phyloP scores from a whole-genome alignment of 768 basidiomycete genomes.

The Leucogyrophana mollusca region DNA sequence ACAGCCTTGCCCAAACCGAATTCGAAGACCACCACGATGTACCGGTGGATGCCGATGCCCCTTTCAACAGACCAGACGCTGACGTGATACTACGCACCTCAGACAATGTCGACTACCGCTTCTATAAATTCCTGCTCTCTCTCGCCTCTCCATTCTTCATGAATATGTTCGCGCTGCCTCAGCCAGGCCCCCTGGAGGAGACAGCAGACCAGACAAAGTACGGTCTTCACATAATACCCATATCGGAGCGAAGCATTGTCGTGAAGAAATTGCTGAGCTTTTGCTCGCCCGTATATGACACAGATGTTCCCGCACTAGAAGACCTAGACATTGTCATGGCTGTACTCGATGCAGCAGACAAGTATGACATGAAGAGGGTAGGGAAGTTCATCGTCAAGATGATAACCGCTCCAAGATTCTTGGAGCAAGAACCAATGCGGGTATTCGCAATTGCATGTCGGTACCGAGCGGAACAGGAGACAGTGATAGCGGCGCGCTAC shows the following conservation, averaged over 20 bases:
- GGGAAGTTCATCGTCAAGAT: constrained; percentile 32
- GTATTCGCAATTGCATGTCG: constrained; percentile 37
- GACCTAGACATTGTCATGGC: constrained; percentile 40
- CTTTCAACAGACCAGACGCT: constrained; percentile 49
- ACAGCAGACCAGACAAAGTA: constrained; percentile 28
- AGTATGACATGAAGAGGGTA: constrained; percentile 50
- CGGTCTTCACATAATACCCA: constrained; percentile 43
- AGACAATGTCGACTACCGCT: constrained; percentile 49
- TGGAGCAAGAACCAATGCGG: constrained; percentile 34
- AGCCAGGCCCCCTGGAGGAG: constrained; percentile 30
- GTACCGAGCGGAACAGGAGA: constrained; percentile 33
- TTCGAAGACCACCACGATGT: constrained; percentile 6
- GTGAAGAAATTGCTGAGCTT: constrained; percentile 42
- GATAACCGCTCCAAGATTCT: constrained; percentile 29
- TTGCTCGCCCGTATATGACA: constrained; percentile 48
- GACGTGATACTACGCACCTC: constrained; percentile 57
- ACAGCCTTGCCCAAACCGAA: too few species aligned
- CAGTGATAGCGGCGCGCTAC: constrained; percentile 33
- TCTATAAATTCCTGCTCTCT: constrained; percentile 53
- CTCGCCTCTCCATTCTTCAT: constrained; percentile 59
- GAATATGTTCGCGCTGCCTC: constrained; percentile 53
- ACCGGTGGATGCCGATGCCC: constrained; percentile 30
- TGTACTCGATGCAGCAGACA: constrained; percentile 45
- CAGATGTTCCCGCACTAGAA: constrained; percentile 28
- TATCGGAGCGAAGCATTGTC: constrained; percentile 44